Evolutionary conservation across 345 rosid genomes (phyloP), one percentile per base, ranked within the genome.

Genomic region (Murraya koenigii): DNA sequence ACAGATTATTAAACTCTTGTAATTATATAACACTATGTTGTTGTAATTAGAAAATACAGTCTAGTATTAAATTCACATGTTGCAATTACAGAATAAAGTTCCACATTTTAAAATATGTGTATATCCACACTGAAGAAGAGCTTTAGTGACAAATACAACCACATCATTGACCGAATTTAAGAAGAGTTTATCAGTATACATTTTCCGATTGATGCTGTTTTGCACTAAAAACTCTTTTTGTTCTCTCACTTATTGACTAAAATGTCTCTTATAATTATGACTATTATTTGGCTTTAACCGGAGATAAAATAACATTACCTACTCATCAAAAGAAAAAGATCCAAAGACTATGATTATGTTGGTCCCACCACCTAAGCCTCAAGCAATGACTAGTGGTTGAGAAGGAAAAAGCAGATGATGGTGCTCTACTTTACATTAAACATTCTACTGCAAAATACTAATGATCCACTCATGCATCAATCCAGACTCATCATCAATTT

Each of bases 381-480:
- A 25, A 26, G 66, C 38, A 28, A 60, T 74, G 78, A 60, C 70
- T 20, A 35, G 73, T 66, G 74, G 74, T 35, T 67, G 74, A 28
- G 61, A 56, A 70, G 25, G 59, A 41, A 55, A 63, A 1, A 49
- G 23, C 76, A 71, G 36, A 62, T 38, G 77, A 25, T 72, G 8
- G 69, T 56, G 64, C 60, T 63, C 52, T 32, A 65, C 54, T 30
- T 47, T 41, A 41, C 35, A 75, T 38, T 61, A 26, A 9, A 52
- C 41, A 39, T 32, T 66, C 64, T 52, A 47, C 32, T 30, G 61
- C 41, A 9, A 41, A 68, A 47, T 39, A 7, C 17, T 69, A 54
- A 60, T 67, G 39, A 58, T 17, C 74, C 76, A 66, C 74, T 68
- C 64, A 81, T 72, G 69, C 73, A 54, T 72, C 74, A 62, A 62